phyloP scores from a whole-genome alignment of 768 basidiomycete species.

The Auricularia sp. region DNA sequence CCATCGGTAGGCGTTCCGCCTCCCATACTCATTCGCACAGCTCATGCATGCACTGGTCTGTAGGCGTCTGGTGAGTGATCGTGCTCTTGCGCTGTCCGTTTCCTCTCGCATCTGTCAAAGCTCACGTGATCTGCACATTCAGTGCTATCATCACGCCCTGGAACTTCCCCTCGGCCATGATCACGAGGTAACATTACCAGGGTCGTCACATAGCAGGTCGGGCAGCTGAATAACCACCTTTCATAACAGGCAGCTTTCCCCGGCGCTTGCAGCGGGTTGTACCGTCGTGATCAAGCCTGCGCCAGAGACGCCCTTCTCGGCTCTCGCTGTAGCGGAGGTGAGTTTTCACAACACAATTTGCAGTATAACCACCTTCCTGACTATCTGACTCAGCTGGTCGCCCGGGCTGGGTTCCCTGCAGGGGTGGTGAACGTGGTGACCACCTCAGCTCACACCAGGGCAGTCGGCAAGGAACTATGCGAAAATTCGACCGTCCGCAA shows the following conservation, averaged over 20 bases:
- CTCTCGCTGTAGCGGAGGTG: conserved; percentile 83
- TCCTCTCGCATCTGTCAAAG: too few species aligned
- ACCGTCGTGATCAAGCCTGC: conserved; percentile 92
- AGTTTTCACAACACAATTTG: conserved; percentile 1
- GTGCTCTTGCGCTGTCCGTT: too few species aligned
- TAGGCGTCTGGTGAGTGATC: too few species aligned
- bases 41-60: too few species aligned
- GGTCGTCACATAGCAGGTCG: too few species aligned
- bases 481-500: conserved; percentile 80
- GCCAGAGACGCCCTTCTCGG: conserved; percentile 89
- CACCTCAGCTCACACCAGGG: conserved; percentile 70
- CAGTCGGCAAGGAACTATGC: conserved; percentile 92
- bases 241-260: conserved; percentile 58
- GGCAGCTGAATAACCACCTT: too few species aligned
- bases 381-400: conserved; percentile 44
- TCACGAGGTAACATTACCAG: conserved; percentile 16
- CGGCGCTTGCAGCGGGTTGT: conserved; percentile 89
- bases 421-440: conserved; percentile 94
- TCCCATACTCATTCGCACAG: not conserved
- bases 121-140: not conserved
- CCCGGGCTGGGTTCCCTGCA: conserved; percentile 85
- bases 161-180: conserved; percentile 95
- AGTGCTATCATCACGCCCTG: conserved; percentile 76
- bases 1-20: conserved; percentile 40
- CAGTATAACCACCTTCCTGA: not conserved